phyloP scores from a whole-genome alignment of 1,284 basidiomycete genomes.

The Irpex sp. region DNA sequence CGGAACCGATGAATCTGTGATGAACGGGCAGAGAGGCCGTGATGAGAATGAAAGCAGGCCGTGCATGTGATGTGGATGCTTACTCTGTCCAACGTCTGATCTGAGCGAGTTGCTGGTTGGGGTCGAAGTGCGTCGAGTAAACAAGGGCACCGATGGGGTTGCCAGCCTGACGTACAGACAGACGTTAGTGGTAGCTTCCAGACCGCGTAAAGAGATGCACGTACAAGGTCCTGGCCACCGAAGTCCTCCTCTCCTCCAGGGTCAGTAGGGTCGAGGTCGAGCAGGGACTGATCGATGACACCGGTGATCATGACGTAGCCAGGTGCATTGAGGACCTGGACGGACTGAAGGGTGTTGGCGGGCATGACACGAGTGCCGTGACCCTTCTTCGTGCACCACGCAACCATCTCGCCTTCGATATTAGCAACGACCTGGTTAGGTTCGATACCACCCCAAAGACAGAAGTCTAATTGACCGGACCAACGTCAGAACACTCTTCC shows the following conservation, averaged over 20 bases:
- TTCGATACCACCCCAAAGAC: conserved; percentile 53
- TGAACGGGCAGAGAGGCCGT: not conserved
- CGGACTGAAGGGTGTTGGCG: conserved; percentile 55
- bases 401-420: conserved; percentile 64
- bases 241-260: conserved; percentile 69
- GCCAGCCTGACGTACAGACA: conserved; percentile 30
- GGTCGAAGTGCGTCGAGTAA: conserved; percentile 35
- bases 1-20: conserved; percentile 43
- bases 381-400: conserved; percentile 71
- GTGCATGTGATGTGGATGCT: conserved; percentile 14
- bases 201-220: not conserved
- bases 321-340: conserved; percentile 62
- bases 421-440: conserved; percentile 51
- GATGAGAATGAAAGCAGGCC: not conserved
- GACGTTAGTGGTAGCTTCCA: not conserved
- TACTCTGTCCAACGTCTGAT: conserved; percentile 43
- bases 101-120: conserved; percentile 31
- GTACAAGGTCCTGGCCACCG: conserved; percentile 35
- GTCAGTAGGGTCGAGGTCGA: conserved; percentile 53
- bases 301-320: conserved; percentile 66
- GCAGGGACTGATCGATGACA: conserved; percentile 54
- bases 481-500: not conserved
- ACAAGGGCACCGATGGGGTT: conserved; percentile 52
- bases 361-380: conserved; percentile 66
- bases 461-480: conserved; percentile 43